These are phyloP conservation scores for Lecanicillium sp. DNA, from an alignment of 2,329 filamentous ascomycete genomes.

Conservation along the genomic window DNA sequence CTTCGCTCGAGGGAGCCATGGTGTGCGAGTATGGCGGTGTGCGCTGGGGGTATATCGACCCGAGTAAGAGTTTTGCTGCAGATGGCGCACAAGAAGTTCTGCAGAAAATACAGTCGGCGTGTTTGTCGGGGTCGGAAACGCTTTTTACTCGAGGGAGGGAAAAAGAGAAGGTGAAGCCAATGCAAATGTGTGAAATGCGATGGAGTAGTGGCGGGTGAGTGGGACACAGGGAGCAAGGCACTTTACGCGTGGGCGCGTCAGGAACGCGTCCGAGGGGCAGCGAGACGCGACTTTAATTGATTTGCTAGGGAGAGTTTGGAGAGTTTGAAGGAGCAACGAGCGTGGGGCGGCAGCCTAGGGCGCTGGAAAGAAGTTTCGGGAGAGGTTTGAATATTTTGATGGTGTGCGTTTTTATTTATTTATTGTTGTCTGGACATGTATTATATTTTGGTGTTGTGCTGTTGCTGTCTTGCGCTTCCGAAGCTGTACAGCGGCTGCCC, in stretches of 20 bases:
- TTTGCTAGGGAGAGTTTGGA: neutral
- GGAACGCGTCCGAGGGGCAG: conserved; percentile 9
- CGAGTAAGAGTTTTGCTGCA: neutral
- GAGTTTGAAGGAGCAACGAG: neutral
- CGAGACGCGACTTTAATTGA: conserved; percentile 13
- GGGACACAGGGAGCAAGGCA: conserved; percentile 6
- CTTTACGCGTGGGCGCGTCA: conserved; percentile 11
- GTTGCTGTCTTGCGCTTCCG: no score
- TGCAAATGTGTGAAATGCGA: neutral
- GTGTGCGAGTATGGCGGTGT: conserved; percentile 12
- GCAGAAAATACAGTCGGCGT: neutral
- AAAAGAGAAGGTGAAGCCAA: neutral
- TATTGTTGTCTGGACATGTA: neutral
- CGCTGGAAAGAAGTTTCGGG: neutral
- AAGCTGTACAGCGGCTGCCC: no score
- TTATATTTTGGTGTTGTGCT: no score
- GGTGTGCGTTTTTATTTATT: neutral
- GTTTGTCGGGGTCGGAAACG: neutral
- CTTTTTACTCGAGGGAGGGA: neutral
- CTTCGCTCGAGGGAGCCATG: conserved; percentile 52
- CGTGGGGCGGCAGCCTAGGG: neutral
- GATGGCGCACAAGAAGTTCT: neutral
- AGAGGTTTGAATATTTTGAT: neutral
- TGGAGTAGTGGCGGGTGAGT: neutral
- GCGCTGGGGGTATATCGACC: conserved; percentile 2